Evolutionary conservation across 1,139 yeast genomes (phyloP).

Genomic region (Lizanozyma gosingica): DNA sequence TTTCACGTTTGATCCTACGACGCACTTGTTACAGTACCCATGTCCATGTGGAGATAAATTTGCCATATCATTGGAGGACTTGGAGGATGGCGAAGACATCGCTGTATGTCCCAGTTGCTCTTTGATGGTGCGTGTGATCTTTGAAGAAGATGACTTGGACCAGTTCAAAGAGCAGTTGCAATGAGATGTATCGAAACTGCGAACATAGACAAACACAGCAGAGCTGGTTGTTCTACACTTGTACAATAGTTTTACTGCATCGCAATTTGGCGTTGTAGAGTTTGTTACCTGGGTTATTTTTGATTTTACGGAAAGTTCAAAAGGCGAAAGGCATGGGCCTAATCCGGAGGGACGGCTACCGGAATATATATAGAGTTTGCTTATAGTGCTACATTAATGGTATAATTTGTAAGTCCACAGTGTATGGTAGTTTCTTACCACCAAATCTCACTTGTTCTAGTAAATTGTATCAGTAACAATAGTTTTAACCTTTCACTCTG

Average conservation of each 20-base stretch:
- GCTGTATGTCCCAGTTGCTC: conserved; percentile 98
- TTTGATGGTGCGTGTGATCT: conserved; percentile 84
- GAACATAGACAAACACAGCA: too few relatives aligned
- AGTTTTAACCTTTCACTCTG: not conserved
- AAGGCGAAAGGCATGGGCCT: not conserved
- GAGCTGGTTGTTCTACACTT: too few relatives aligned
- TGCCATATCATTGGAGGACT: conserved; percentile 77
- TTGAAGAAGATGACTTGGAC: conserved; percentile 47
- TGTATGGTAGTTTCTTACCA: too few relatives aligned
- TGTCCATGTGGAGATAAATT: conserved; percentile 98
- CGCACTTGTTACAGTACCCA: conserved; percentile 83
- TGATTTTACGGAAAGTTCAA: too few relatives aligned
- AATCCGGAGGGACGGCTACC: not conserved
- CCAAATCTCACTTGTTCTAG: too few relatives aligned
- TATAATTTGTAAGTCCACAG: too few relatives aligned
- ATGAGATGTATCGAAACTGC: too few relatives aligned
- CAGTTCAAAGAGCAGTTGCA: conserved; percentile 20
- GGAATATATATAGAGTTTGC: not conserved
- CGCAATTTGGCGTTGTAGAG: too few relatives aligned
- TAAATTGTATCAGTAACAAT: not conserved
- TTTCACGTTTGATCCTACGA: conserved; percentile 76
- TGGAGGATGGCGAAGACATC: conserved; percentile 83
- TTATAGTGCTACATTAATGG: too few relatives aligned
- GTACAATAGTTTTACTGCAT: too few relatives aligned
- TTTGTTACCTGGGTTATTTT: too few relatives aligned